Percentiles rank a stretch among this genome's conserved stretches.
phyloP scores from a whole-genome alignment of 2,329 filamentous ascomycete species.

The Ophiostoma sp. region DNA sequence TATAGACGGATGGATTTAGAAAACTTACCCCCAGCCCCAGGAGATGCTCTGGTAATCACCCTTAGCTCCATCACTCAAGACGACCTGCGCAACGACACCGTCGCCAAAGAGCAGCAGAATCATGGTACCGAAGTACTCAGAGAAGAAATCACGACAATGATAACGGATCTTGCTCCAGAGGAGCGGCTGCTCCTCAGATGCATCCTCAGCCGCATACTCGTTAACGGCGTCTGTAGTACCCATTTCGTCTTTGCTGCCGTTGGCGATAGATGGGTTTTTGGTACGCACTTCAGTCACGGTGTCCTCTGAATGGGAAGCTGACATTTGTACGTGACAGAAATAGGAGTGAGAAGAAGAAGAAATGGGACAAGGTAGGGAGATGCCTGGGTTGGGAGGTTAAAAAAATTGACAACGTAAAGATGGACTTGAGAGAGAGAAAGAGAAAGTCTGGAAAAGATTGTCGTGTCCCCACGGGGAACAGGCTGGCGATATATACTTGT shows the following conservation, averaged over 20 bases:
- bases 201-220: slow-evolving; percentile 18
- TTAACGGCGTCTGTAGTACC: slow-evolving; percentile 13
- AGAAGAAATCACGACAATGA: slow-evolving; percentile 52
- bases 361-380: neutral
- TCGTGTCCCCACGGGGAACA: slow-evolving; percentile 17
- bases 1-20: neutral
- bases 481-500: slow-evolving; percentile 15
- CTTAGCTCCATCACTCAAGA: slow-evolving; percentile 47
- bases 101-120: slow-evolving; percentile 64
- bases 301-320: slow-evolving; percentile 20
- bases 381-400: neutral
- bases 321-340: slow-evolving; percentile 14
- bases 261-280: slow-evolving; percentile 13
- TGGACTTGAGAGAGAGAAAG: neutral
- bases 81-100: slow-evolving; percentile 64
- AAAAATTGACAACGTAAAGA: neutral
- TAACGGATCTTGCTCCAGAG: slow-evolving; percentile 50
- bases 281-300: slow-evolving; percentile 18
- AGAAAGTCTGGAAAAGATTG: slow-evolving; percentile 13
- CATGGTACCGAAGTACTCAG: slow-evolving; percentile 64
- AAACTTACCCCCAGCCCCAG: slow-evolving; percentile 46
- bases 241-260: slow-evolving; percentile 20
- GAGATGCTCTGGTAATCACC: slow-evolving; percentile 47
- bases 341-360: neutral
- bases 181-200: slow-evolving; percentile 17